Evolutionary conservation across 2,329 filamentous ascomycete species (phyloP), one percentile per base, ranked within the genome.

Genomic region (Diaporthe sp.): DNA sequence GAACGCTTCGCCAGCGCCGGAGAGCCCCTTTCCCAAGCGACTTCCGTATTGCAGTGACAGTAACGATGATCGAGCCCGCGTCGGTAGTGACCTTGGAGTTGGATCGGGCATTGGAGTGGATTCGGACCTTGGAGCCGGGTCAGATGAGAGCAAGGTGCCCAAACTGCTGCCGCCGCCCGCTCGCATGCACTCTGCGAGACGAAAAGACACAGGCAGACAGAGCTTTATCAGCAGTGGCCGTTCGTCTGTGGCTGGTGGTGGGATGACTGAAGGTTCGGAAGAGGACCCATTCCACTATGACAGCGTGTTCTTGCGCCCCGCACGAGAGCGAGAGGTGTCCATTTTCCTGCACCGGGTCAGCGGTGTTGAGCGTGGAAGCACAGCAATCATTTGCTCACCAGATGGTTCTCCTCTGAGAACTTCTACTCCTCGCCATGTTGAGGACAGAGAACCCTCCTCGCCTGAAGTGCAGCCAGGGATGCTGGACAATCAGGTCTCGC

Each of bases 221-320:
- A 78, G 78, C 34, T 59, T 76, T n/a, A 73, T 70, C 28, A 80
- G 77, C 67, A 79, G 77, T 57, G 79, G 71, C 78, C 82, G n/a
- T 78, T 80, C 75, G 55, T 84, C 73, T 34, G 80, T 80, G 4
- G 83, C 82, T 37, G 83, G 28, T 25, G 42, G 46, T 39, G 53
- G 34, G n/a, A 34, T 49, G 19, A 75, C 55, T 12, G 73, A 75
- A 6, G 37, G 81, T 8, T 85, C 84, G 0, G 83, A 83, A 44
- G 80, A 82, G 0, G 86, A 89, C 55, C 87, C 85, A 0, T 89
- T 89, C 80, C 82, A 82, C 65, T 89, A 88, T 75, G 87, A 89
- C 77, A 82, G 81, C 19, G 75, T 81, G 13, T 85, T 86, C 53
- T 78, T 87, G 12, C 80, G 83, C 10, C 79, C 83, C 5, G 80